Percentiles rank a stretch among this genome's conserved stretches.
phyloP scores from a whole-genome alignment of 305 asterid genomes.

The Fraxinus xanthoxyloides region DNA sequence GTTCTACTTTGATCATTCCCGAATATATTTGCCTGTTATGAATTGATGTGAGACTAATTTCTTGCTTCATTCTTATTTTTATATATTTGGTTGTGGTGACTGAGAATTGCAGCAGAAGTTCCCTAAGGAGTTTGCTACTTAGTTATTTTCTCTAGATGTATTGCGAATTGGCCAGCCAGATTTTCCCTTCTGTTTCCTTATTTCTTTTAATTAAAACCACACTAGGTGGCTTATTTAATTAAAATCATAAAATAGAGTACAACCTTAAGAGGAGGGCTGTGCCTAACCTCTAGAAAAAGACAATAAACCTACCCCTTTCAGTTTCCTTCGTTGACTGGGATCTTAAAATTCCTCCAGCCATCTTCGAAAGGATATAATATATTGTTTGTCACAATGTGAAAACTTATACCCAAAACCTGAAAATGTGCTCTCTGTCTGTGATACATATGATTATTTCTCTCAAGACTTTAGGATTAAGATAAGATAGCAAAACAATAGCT shows the following conservation, averaged over 20 bases:
- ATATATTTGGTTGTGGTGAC: background rate
- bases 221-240: background rate
- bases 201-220: background rate
- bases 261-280: background rate
- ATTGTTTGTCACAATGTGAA: background rate
- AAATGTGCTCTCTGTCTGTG: background rate
- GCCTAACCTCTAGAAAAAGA: background rate
- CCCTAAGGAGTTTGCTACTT: background rate
- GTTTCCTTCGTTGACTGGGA: background rate
- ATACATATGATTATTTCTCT: background rate
- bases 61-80: background rate
- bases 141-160: background rate
- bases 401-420: background rate
- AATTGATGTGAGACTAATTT: background rate
- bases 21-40: background rate
- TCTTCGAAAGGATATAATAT: background rate
- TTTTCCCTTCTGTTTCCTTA: background rate
- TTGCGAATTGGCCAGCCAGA: background rate
- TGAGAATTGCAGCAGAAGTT: background rate
- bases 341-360: background rate
- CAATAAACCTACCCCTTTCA: background rate
- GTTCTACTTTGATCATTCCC: background rate
- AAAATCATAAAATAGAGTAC: background rate
- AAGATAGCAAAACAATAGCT: background rate
- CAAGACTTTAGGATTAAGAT: background rate